These are phyloP conservation scores for Rhynchospora breviuscula DNA, from an alignment of 176 grass and related monocot species.

Conservation along the genomic window DNA sequence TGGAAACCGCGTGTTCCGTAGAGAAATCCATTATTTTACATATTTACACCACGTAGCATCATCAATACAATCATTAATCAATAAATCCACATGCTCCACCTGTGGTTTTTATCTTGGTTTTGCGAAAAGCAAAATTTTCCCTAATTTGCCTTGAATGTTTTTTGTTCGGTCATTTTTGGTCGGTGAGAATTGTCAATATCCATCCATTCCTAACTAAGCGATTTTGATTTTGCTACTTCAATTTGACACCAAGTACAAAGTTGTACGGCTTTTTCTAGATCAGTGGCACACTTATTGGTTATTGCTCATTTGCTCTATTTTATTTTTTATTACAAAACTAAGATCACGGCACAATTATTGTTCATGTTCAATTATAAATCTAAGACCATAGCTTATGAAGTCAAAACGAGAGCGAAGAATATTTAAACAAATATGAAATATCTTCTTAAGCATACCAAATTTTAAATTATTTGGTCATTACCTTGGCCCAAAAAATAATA, in stretches of 20 bases:
- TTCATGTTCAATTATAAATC: not conserved
- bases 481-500: no score
- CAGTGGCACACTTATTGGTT: not conserved
- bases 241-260: not conserved
- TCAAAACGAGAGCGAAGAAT: no score
- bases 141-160: not conserved
- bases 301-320: not conserved
- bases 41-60: not conserved
- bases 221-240: no score
- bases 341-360: not conserved
- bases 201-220: not conserved
- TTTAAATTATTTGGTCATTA: no score
- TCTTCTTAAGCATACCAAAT: no score
- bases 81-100: not conserved
- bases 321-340: no score
- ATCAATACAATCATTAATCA: not conserved
- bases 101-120: not conserved
- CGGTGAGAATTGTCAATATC: not conserved
- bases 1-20: not conserved
- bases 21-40: not conserved
- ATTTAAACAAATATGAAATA: no score
- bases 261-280: not conserved
- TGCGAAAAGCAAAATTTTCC: not conserved
- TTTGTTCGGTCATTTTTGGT: not conserved
- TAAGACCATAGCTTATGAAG: no score